Evolutionary conservation across 2,329 filamentous ascomycete genomes (phyloP), one percentile per base, ranked within the genome.

Genomic region (Neopestalotiopsis sp.): DNA sequence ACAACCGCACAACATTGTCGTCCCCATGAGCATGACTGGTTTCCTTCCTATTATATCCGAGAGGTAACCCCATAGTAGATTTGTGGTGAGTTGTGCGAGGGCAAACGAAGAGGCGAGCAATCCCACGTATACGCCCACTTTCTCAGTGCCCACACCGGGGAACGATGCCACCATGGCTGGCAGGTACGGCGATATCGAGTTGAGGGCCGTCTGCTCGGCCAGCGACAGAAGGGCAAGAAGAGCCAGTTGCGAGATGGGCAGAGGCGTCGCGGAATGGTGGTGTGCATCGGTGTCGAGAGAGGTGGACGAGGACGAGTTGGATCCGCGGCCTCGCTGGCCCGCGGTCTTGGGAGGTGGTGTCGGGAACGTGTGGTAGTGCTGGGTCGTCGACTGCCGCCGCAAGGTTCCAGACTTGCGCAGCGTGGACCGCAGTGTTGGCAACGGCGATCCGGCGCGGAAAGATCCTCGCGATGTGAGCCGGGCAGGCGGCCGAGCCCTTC

Each of bases 151-250:
- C 24, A 98, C 91, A 71, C 93, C 93, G 1, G 94, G 92, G 78
- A 98, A 98, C 1, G 90, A 90, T 28, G 90, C 89, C 1, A 95
- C 91, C 95, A 99, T 98, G 74, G 94, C 89, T 0, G 96, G 96
- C 1, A 99, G 88, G 80, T 99, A 99, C 1, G 96, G 96, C 12
- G 92, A 93, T 76, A 99, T 98, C 28, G 94, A 97, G 80, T 99
- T 99, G 77, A 99, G 88, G 0, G 96, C 96, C 0, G 95, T 98
- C 84, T 99, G 96, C 79, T 99, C 96, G 67, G 93, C 92, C 28
- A 99, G 86, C 6, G 95, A 95, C 70, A 99, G 93, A 72, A 98
- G 83, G 1, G 95, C 95, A 42, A 99, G 84, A 13, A 98, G 88
- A 4, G 90, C 87, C 70, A 99, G 91, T 83, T 98, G 96, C 73